Evolutionary conservation across 2,329 filamentous ascomycete species (phyloP).

Genomic region (Monosporascus cannonballus): DNA sequence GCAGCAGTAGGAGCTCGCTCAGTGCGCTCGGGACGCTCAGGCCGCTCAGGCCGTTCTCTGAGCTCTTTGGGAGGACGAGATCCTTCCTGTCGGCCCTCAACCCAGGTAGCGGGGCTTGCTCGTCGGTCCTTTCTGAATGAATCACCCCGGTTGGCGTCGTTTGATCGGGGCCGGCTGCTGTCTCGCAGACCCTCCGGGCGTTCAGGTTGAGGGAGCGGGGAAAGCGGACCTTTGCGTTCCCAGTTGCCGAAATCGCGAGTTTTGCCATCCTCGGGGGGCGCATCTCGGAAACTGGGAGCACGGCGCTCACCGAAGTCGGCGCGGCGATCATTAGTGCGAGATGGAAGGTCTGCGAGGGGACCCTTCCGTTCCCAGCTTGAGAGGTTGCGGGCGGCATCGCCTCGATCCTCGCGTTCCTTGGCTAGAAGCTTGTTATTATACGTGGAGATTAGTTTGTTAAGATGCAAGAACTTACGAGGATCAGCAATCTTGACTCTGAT

Average conservation of each 20-base stretch:
- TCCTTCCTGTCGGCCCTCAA: conserved; percentile 67
- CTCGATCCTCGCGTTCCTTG: conserved; percentile 64
- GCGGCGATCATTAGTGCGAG: conserved; percentile 38
- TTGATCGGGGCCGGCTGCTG: conserved; percentile 45
- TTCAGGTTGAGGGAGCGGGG: conserved; percentile 56
- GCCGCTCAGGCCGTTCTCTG: conserved; percentile 62
- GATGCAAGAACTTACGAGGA: conserved; percentile 67
- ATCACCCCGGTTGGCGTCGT: conserved; percentile 54
- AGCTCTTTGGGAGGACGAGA: conserved; percentile 77
- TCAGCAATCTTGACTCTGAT: conserved; percentile 95
- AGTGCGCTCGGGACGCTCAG: conserved; percentile 46
- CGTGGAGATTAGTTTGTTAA: conserved; percentile 2
- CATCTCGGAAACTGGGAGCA: conserved; percentile 56
- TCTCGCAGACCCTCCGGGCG: conserved; percentile 45
- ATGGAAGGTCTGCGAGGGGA: conserved; percentile 65
- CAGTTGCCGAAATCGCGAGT: conserved; percentile 79
- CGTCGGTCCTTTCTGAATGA: conserved; percentile 56
- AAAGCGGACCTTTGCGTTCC: conserved; percentile 90
- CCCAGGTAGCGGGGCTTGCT: conserved; percentile 70
- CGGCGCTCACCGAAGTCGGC: conserved; percentile 60
- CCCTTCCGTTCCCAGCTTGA: conserved; percentile 91
- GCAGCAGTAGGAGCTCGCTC: conserved; percentile 78
- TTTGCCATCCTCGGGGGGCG: conserved; percentile 67
- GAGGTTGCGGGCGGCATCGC: conserved; percentile 70
- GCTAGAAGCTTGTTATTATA: conserved; percentile 50